Evolutionary conservation across 345 rosid species (phyloP), one percentile per base, ranked within the genome.

Genomic region (Hibiscus tridactylites): DNA sequence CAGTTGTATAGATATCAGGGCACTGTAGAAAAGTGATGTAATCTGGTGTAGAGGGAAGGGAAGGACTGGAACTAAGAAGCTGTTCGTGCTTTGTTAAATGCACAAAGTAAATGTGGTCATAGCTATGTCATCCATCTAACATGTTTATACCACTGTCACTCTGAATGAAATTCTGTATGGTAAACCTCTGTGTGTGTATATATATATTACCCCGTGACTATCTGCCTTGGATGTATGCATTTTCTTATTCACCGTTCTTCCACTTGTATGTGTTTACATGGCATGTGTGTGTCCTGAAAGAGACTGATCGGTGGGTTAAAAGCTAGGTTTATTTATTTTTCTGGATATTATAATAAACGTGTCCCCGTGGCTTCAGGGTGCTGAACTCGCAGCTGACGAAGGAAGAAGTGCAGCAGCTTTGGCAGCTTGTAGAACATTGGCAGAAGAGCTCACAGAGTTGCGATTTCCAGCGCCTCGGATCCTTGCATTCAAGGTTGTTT

Each of bases 401-500:
- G 97, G 92, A 75, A 90, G 86, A 83, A 84, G 86, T 73, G 98
- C 97, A 42, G 90, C 98, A 8, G 90, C 92, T 68, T 79, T 92
- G 83, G 98, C 99, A 31, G 94, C 99, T 61, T 95, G 98, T 81
- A 81, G 90, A 91, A 92, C 97, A 61, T 81, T 95, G 75, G 98
- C 97, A 44, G 98, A 95, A 85, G 99, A 95, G 80, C 83, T 95
- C 42, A 85, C 98, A 6, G 97, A 95, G 78, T 85, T 81, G 46
- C 89, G 99, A 79, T 95, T 95, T 82, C 98, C 97, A 65, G 99
- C 96, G 16, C 98, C 99, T 5, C 86, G 91, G 59, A 95, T 95
- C 77, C 99, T 95, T 56, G 85, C 96, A 2, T 95, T 92, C 81
- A 95, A 95, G 99, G 99, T 95, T 39, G 19, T 21, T 35, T 42